Conservation (phyloP, 768 basidiomycete species). For the Porpolomopsis calyptriformis region DNA sequence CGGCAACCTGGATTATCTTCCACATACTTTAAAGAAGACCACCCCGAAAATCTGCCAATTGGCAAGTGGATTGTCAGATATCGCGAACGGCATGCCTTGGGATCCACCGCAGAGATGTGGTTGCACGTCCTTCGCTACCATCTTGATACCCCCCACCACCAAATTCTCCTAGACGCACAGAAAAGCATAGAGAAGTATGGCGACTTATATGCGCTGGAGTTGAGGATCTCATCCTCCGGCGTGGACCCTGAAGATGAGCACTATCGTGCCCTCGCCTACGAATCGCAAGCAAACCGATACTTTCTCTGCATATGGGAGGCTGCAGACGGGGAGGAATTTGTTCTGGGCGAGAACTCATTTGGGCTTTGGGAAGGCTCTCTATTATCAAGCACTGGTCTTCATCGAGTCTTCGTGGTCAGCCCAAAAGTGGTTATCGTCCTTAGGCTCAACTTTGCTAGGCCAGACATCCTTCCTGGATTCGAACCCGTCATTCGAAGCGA, state of each 20-base stretch:
- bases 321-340: slow-evolving; percentile 23
- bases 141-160: slow-evolving; percentile 21
- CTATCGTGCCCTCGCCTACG: slow-evolving; percentile 9
- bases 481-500: neutral
- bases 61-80: slow-evolving; percentile 17
- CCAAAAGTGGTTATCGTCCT: slow-evolving; percentile 25
- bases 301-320: slow-evolving; percentile 28
- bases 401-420: slow-evolving; percentile 26
- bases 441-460: slow-evolving; percentile 12
- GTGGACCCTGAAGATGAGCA: neutral
- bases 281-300: slow-evolving; percentile 17
- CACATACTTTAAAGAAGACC: slow-evolving; percentile 20
- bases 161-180: slow-evolving; percentile 17
- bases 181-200: slow-evolving; percentile 10
- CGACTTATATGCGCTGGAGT: neutral
- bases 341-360: slow-evolving; percentile 22
- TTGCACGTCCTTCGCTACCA: slow-evolving; percentile 22
- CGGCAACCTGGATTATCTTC: slow-evolving; percentile 15
- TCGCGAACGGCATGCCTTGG: slow-evolving; percentile 13
- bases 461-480: slow-evolving; percentile 1
- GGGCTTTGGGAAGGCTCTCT: slow-evolving; percentile 26
- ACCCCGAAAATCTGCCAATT: slow-evolving; percentile 15
- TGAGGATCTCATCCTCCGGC: neutral
- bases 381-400: slow-evolving; percentile 14
- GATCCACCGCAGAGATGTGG: slow-evolving; percentile 20